These are phyloP conservation scores for Oidiodendron maius DNA, from an alignment of 495 filamentous ascomycete genomes.

Conservation along the genomic window DNA sequence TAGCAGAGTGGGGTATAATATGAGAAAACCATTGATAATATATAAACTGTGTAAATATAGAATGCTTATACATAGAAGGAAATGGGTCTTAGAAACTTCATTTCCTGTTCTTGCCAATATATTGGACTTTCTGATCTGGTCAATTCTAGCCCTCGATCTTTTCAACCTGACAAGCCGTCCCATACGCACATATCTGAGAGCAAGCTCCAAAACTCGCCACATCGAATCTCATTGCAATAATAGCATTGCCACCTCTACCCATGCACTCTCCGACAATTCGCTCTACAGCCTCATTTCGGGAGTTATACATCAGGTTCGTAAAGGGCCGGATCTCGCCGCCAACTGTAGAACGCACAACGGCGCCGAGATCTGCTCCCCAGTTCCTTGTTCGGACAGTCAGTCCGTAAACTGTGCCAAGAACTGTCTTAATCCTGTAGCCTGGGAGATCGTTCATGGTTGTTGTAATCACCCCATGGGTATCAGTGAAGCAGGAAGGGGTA, in stretches of 20 bases:
- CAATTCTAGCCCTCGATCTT: too few relatives aligned
- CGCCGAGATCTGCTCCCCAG: constrained; percentile 37
- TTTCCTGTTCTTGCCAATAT: too few relatives aligned
- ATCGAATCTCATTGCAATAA: constrained; percentile 54
- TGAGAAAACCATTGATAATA: too few relatives aligned
- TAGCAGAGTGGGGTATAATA: too few relatives aligned
- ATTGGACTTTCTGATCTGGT: too few relatives aligned
- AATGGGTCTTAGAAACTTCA: too few relatives aligned
- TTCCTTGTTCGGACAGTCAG: constrained; percentile 54
- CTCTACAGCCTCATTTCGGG: constrained; percentile 48
- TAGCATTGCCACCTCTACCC: constrained; percentile 50
- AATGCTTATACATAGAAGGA: too few relatives aligned
- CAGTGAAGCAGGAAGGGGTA: constrained; percentile 43
- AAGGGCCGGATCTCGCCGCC: constrained; percentile 54
- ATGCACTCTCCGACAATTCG: constrained; percentile 51
- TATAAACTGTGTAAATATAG: too few relatives aligned
- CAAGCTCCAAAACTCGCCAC: constrained; percentile 3
- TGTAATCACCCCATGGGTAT: constrained; percentile 53
- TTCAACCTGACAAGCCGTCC: constrained; percentile 50
- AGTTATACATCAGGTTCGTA: constrained; percentile 49
- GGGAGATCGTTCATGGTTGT: constrained; percentile 48
- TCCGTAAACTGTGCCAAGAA: constrained; percentile 53
- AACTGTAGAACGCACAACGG: constrained; percentile 43
- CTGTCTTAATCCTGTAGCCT: constrained; percentile 46
- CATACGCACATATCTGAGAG: constrained; percentile 58